A percentile compares a stretch with the other conserved stretches of the same genome.
These are phyloP conservation scores for Echites panduratus DNA, from an alignment of 257 asterid genomes.

Conservation along the genomic window DNA sequence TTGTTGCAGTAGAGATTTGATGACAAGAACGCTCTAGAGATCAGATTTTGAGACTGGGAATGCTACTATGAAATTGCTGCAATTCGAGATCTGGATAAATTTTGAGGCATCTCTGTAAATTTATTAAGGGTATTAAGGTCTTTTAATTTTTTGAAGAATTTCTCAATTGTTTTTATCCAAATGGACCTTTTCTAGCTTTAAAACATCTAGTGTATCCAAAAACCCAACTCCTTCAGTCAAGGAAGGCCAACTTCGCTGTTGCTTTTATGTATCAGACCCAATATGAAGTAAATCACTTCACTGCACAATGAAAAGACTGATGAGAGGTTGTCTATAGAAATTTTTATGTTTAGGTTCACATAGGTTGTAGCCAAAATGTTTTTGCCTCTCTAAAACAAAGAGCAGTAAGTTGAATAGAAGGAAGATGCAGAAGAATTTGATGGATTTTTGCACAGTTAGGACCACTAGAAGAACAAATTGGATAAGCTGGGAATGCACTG, in stretches of 20 bases:
- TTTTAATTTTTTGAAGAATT: no score
- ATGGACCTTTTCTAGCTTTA: no score
- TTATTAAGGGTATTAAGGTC: no score
- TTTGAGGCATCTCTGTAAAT: no score
- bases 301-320: background rate
- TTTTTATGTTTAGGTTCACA: background rate
- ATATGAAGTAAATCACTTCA: background rate
- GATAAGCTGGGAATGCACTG: background rate
- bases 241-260: background rate
- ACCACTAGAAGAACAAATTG: background rate
- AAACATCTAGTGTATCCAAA: background rate
- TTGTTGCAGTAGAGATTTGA: no score
- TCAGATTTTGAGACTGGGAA: no score
- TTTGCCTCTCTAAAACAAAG: background rate
- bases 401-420: background rate
- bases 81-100: no score
- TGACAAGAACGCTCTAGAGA: no score
- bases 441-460: background rate
- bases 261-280: background rate
- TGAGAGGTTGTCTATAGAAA: background rate
- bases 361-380: background rate
- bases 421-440: background rate
- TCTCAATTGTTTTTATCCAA: no score
- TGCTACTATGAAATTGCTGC: no score
- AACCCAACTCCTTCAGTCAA: background rate